These are phyloP conservation scores for Candida michaelii DNA, from an alignment of 805 yeast genomes.

Conservation along the genomic window DNA sequence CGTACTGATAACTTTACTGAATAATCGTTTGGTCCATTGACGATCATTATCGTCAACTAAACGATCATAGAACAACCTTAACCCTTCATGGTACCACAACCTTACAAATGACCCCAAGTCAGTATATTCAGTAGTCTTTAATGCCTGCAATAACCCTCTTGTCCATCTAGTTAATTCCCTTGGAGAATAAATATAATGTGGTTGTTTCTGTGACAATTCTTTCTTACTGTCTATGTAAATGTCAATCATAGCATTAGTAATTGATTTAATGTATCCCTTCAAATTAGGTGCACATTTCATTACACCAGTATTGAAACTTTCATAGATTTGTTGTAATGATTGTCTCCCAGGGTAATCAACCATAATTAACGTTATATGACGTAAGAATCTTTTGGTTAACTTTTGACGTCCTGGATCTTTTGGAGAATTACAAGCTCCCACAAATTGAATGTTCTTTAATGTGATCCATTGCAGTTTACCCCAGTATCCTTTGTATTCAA, in stretches of 20 bases:
- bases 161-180: conserved; percentile 90
- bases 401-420: conserved; percentile 70
- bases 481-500: conserved; percentile 82
- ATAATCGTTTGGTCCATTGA: conserved; percentile 46
- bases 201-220: conserved; percentile 39
- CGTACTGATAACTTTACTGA: conserved; percentile 26
- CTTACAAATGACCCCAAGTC: conserved; percentile 49
- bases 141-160: conserved; percentile 64
- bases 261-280: conserved; percentile 48
- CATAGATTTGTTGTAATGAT: conserved; percentile 69
- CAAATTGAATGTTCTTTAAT: conserved; percentile 66
- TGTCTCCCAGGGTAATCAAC: conserved; percentile 73
- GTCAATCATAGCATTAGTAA: conserved; percentile 67
- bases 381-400: conserved; percentile 59
- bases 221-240: conserved; percentile 50
- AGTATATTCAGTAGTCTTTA: conserved; percentile 35
- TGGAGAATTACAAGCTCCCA: conserved; percentile 96
- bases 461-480: conserved; percentile 62
- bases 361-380: conserved; percentile 65
- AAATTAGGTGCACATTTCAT: conserved; percentile 62
- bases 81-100: conserved; percentile 79
- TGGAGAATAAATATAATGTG: conserved; percentile 80
- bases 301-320: conserved; percentile 53
- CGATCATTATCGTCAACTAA: conserved; percentile 50
- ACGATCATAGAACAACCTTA: conserved; percentile 76